phyloP scores from a whole-genome alignment of 768 basidiomycete genomes.

The Trametes cingulata region DNA sequence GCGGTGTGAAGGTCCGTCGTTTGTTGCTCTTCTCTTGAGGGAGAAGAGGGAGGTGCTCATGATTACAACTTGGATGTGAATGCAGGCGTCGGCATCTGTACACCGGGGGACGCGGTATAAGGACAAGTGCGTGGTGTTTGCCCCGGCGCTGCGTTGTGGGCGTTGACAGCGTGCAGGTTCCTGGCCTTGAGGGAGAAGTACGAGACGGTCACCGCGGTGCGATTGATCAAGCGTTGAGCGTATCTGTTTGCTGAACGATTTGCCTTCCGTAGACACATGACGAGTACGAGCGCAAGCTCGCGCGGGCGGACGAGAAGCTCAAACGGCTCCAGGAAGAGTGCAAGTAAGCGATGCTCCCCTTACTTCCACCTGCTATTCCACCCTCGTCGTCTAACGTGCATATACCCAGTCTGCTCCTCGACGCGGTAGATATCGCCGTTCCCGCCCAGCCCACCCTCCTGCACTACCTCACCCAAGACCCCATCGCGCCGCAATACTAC shows the following conservation, averaged over 20 bases:
- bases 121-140: constrained; percentile 20
- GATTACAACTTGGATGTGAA: not conserved
- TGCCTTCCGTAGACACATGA: constrained; percentile 23
- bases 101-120: constrained; percentile 22
- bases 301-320: constrained; percentile 29
- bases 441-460: constrained; percentile 29
- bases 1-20: constrained; percentile 1
- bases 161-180: constrained; percentile 16
- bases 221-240: not conserved
- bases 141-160: not conserved
- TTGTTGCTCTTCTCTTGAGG: not conserved
- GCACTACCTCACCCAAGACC: constrained; percentile 30
- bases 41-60: too few relatives aligned
- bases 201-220: constrained; percentile 21
- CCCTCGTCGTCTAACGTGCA: not conserved
- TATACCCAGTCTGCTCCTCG: constrained; percentile 31
- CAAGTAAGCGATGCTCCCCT: constrained; percentile 25
- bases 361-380: not conserved
- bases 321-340: constrained; percentile 31
- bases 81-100: not conserved
- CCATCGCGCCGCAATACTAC: constrained; percentile 30
- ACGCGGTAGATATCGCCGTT: constrained; percentile 34
- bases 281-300: constrained; percentile 26
- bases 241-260: not conserved
- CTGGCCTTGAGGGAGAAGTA: constrained; percentile 25